Conservation (phyloP, 2,329 filamentous ascomycete species). For the Ophiostoma fasciatum region DNA sequence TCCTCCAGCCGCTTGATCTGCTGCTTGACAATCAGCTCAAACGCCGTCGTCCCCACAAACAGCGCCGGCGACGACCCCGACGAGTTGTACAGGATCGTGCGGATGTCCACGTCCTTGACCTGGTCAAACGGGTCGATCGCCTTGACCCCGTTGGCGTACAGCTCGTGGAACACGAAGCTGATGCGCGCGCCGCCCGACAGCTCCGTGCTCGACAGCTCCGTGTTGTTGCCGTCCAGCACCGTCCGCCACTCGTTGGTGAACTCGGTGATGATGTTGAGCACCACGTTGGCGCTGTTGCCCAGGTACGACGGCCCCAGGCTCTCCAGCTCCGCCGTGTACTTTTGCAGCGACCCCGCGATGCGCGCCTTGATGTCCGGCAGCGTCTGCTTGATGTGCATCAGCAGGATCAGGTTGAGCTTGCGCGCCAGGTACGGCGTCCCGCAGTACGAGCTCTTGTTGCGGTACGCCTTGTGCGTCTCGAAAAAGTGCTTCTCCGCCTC, state of each 20-base stretch:
- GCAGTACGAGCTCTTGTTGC: constrained; percentile 97
- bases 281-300: constrained; percentile 89
- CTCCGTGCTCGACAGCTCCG: constrained; percentile 85
- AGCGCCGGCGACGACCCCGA: constrained; percentile 94
- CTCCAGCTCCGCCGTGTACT: constrained; percentile 71
- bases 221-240: constrained; percentile 90
- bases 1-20: constrained; percentile 96
- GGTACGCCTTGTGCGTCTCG: constrained; percentile 95
- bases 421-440: constrained; percentile 92
- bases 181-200: constrained; percentile 95
- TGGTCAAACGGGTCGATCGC: constrained; percentile 94
- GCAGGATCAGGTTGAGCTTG: constrained; percentile 94
- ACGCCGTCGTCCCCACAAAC: constrained; percentile 95
- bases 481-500: constrained; percentile 96
- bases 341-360: constrained; percentile 84
- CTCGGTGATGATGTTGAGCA: constrained; percentile 97
- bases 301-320: constrained; percentile 86
- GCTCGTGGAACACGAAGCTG: constrained; percentile 97
- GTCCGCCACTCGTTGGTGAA: constrained; percentile 97
- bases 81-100: constrained; percentile 95
- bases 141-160: constrained; percentile 96
- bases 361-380: constrained; percentile 96
- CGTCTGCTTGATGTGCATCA: constrained; percentile 99
- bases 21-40: constrained; percentile 96
- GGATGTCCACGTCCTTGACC: constrained; percentile 94